Conservation (phyloP, 345 rosid genomes). For the Eucalyptus globulus region DNA sequence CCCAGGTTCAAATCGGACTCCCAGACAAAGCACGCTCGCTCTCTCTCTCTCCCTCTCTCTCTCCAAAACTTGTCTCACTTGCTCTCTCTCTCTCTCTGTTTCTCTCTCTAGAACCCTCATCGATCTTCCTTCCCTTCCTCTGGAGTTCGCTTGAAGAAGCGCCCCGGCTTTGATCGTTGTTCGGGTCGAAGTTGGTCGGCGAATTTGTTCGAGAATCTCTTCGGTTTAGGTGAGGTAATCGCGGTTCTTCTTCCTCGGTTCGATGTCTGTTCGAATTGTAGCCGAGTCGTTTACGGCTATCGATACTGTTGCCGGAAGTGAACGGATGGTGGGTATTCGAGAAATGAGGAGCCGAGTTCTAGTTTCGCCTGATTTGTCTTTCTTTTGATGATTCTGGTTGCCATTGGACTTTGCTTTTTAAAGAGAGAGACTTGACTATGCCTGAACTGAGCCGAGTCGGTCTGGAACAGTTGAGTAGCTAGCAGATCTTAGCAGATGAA, state of each 20-base stretch:
- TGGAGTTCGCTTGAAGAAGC: not conserved
- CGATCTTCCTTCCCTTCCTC: not conserved
- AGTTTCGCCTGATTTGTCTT: not conserved
- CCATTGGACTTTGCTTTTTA: not conserved
- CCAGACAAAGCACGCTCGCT: conserved; percentile 2
- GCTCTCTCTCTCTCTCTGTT: not conserved
- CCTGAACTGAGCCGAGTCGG: not conserved
- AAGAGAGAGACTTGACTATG: not conserved
- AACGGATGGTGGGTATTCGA: not conserved
- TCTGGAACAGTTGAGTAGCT: not conserved
- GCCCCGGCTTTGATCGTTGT: not conserved
- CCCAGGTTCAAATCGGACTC: not conserved
- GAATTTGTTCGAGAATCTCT: not conserved
- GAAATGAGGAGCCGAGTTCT: not conserved
- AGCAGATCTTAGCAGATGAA: not conserved
- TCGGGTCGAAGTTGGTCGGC: not conserved
- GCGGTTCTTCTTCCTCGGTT: not conserved
- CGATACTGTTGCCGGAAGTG: not conserved
- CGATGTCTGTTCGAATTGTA: not conserved
- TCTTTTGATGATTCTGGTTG: not conserved
- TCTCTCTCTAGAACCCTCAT: not conserved
- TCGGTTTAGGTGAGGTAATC: not conserved
- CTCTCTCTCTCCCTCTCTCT: not conserved
- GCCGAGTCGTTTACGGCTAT: not conserved
- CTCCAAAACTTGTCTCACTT: not conserved